phyloP scores from a whole-genome alignment of 768 basidiomycete species.

The Rubroboletus satanas region DNA sequence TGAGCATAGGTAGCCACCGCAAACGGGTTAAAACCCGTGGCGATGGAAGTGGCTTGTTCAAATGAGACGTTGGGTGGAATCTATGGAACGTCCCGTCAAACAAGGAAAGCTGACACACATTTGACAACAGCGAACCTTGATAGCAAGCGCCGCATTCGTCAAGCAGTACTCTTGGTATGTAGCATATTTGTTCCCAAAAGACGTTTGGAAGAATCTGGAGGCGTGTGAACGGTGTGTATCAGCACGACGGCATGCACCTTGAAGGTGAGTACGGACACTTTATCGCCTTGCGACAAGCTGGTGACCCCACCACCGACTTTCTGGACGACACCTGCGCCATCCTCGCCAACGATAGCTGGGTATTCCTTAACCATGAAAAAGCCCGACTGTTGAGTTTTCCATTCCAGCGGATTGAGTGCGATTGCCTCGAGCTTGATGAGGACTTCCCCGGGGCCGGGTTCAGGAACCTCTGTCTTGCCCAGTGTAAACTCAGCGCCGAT shows the following conservation, averaged over 20 bases:
- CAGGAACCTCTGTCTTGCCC: slow-evolving; percentile 20
- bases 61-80: slow-evolving; percentile 34
- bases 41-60: slow-evolving; percentile 36
- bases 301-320: slow-evolving; percentile 37
- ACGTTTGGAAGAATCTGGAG: slow-evolving; percentile 6
- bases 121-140: slow-evolving; percentile 7
- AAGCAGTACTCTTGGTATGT: slow-evolving; percentile 25
- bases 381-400: slow-evolving; percentile 9
- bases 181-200: slow-evolving; percentile 8
- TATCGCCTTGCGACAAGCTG: slow-evolving; percentile 33
- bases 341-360: slow-evolving; percentile 36
- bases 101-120: neutral
- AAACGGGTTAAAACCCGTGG: slow-evolving; percentile 32
- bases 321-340: slow-evolving; percentile 37
- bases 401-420: slow-evolving; percentile 44
- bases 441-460: slow-evolving; percentile 40
- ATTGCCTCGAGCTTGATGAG: slow-evolving; percentile 40
- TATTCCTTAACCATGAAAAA: slow-evolving; percentile 29
- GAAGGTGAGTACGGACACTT: slow-evolving; percentile 3
- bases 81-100: slow-evolving; percentile 6
- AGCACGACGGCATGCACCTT: neutral
- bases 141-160: slow-evolving; percentile 12
- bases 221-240: neutral
- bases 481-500: slow-evolving; percentile 11
- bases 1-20: slow-evolving; percentile 31